These are phyloP conservation scores for Blastobotrys attinorum DNA, from an alignment of 805 yeast genomes.

Conservation along the genomic window DNA sequence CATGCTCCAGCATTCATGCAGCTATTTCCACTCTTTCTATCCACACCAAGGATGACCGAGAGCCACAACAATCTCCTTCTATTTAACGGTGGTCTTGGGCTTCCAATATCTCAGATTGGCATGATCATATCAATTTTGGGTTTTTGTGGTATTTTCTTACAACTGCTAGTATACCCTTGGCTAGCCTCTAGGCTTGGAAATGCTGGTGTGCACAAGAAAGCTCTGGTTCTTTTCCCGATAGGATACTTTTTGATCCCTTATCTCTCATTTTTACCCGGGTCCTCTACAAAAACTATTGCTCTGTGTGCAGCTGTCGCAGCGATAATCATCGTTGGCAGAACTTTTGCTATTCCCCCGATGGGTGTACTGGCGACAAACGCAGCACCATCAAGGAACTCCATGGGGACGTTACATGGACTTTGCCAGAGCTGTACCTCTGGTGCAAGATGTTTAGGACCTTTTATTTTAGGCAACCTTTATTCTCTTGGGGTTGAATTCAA, in stretches of 20 bases:
- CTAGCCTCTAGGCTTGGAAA: slow-evolving; percentile 42
- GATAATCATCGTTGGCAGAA: slow-evolving; percentile 15
- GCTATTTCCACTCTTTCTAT: slow-evolving; percentile 47
- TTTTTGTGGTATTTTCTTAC: slow-evolving; percentile 42
- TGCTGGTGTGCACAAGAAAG: slow-evolving; percentile 35
- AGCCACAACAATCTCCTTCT: slow-evolving; percentile 35
- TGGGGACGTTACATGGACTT: slow-evolving; percentile 23
- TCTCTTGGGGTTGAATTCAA: slow-evolving; percentile 17
- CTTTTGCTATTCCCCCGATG: slow-evolving; percentile 23
- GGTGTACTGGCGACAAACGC: slow-evolving; percentile 21
- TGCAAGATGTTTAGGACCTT: slow-evolving; percentile 19
- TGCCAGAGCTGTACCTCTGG: slow-evolving; percentile 18
- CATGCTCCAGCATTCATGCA: slow-evolving; percentile 45
- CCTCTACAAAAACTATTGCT: neutral
- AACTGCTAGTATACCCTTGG: slow-evolving; percentile 42
- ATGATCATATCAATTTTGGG: slow-evolving; percentile 44
- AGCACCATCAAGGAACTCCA: slow-evolving; percentile 16
- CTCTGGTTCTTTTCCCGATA: slow-evolving; percentile 38
- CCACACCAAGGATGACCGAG: slow-evolving; percentile 25
- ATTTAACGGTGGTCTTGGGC: slow-evolving; percentile 47
- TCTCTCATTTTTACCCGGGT: slow-evolving; percentile 20
- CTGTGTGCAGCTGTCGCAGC: slow-evolving; percentile 10
- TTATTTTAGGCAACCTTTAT: slow-evolving; percentile 19
- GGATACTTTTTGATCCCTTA: slow-evolving; percentile 42
- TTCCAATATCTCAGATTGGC: slow-evolving; percentile 42